These are phyloP conservation scores for Aspergillus persii DNA, from an alignment of 2,329 filamentous ascomycete genomes.

Conservation along the genomic window DNA sequence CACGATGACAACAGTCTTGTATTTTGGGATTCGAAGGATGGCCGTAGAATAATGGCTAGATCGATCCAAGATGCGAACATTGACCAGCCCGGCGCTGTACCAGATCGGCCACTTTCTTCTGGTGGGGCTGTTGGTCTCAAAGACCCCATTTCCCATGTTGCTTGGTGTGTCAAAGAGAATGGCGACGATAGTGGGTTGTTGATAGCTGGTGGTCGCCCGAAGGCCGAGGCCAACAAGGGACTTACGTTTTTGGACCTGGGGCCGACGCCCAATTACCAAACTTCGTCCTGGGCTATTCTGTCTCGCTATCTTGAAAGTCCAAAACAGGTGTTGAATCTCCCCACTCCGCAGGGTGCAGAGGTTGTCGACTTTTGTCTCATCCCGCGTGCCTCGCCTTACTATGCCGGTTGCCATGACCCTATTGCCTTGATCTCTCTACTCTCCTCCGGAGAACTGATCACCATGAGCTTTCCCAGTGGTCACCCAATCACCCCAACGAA, in stretches of 20 bases:
- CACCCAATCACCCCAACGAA: constrained; percentile 90
- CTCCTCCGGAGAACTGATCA: constrained; percentile 83
- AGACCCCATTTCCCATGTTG: constrained; percentile 73
- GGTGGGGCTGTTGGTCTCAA: constrained; percentile 59
- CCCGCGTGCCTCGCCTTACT: constrained; percentile 79
- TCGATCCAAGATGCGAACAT: constrained; percentile 73
- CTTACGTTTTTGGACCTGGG: constrained; percentile 89
- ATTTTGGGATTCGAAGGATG: constrained; percentile 91
- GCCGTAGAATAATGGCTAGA: constrained; percentile 76
- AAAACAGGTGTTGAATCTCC: constrained; percentile 68
- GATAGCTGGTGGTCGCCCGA: constrained; percentile 74
- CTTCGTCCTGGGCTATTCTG: constrained; percentile 83
- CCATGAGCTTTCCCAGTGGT: constrained; percentile 87
- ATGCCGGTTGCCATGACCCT: constrained; percentile 83
- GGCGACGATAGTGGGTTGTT: constrained; percentile 89
- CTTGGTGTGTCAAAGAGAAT: constrained; percentile 93
- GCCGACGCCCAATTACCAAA: constrained; percentile 83
- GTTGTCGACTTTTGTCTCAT: constrained; percentile 79
- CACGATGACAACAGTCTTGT: constrained; percentile 91
- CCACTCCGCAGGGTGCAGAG: constrained; percentile 73
- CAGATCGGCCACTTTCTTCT: constrained; percentile 41
- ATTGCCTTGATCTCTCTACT: constrained; percentile 78
- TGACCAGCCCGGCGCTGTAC: constrained; percentile 59
- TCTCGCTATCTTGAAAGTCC: constrained; percentile 74
- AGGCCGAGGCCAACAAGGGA: constrained; percentile 67